Conservation (phyloP, 2,329 filamentous ascomycete genomes). For the Hawksworthiomyces lignivorus region DNA sequence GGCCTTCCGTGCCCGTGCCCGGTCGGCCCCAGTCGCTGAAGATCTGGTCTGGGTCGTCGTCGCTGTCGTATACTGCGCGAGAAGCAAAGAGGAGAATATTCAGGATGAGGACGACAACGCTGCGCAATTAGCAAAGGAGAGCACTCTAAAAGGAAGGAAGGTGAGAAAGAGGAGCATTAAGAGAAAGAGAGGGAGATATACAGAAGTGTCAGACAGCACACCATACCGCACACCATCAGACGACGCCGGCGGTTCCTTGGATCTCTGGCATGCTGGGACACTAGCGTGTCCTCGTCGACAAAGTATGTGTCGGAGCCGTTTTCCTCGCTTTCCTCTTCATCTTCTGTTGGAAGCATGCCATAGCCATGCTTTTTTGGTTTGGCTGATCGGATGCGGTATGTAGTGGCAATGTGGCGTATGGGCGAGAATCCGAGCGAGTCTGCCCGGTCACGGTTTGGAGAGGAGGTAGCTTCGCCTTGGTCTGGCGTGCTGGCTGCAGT, state of each 20-base stretch:
- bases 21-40: slow-evolving; percentile 28
- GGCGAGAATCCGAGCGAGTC: slow-evolving; percentile 10
- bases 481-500: too few species aligned
- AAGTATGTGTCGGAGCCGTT: slow-evolving; percentile 9
- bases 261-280: slow-evolving; percentile 4
- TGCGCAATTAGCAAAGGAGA: not conserved
- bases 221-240: slow-evolving; percentile 25
- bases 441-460: not conserved
- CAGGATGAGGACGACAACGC: slow-evolving; percentile 11
- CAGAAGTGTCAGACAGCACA: slow-evolving; percentile 28
- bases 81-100: slow-evolving; percentile 13
- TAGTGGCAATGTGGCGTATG: slow-evolving; percentile 9
- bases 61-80: slow-evolving; percentile 7
- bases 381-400: slow-evolving; percentile 9
- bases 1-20: slow-evolving; percentile 28
- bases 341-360: slow-evolving; percentile 4
- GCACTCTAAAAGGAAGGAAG: not conserved
- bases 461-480: too few species aligned
- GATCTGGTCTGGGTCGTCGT: slow-evolving; percentile 20
- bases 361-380: slow-evolving; percentile 3
- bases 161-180: not conserved
- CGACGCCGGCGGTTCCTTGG: slow-evolving; percentile 11
- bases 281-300: slow-evolving; percentile 11
- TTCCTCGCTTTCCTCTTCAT: slow-evolving; percentile 1
- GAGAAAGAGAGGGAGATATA: slow-evolving; percentile 19